These are phyloP conservation scores for Tinospora cordifolia DNA, from an alignment of 164 flowering plant genomes.

Conservation along the genomic window DNA sequence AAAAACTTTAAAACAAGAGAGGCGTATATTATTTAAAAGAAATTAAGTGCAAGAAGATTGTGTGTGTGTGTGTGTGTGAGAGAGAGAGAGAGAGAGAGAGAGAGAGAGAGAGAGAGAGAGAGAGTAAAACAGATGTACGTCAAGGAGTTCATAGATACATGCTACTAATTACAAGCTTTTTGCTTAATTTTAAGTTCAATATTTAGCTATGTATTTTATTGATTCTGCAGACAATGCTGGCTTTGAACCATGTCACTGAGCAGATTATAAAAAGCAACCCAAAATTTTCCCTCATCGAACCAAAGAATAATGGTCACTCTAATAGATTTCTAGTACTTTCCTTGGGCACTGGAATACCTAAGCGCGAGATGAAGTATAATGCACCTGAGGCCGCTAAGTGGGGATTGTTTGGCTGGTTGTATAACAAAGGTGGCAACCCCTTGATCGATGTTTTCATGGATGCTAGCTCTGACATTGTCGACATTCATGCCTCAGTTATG, in stretches of 20 bases:
- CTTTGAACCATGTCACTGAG: not conserved
- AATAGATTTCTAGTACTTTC: not conserved
- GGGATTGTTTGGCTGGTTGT: not conserved
- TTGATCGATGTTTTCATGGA: not conserved
- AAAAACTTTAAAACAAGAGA: too few species aligned
- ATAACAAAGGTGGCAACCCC: not conserved
- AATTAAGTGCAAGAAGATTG: too few species aligned
- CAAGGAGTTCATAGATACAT: too few species aligned
- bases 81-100: too few species aligned
- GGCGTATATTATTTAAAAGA: too few species aligned
- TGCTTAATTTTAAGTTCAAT: not conserved
- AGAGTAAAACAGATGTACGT: too few species aligned
- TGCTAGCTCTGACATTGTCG: constrained; percentile 4
- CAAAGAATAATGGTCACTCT: constrained; percentile 10
- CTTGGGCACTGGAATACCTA: constrained; percentile 3
- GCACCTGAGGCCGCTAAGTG: not conserved
- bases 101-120: too few species aligned
- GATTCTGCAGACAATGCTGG: not conserved
- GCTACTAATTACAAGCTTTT: not conserved
- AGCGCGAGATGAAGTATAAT: not conserved
- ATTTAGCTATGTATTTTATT: not conserved
- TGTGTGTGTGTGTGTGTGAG: too few species aligned
- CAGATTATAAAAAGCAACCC: not conserved
- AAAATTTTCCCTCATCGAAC: not conserved
- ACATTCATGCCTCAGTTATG: constrained; percentile 5